Percentiles rank a stretch among this genome's conserved stretches.
These are phyloP conservation scores for Candida rishiriensis DNA, from an alignment of 805 yeast species.

Conservation along the genomic window DNA sequence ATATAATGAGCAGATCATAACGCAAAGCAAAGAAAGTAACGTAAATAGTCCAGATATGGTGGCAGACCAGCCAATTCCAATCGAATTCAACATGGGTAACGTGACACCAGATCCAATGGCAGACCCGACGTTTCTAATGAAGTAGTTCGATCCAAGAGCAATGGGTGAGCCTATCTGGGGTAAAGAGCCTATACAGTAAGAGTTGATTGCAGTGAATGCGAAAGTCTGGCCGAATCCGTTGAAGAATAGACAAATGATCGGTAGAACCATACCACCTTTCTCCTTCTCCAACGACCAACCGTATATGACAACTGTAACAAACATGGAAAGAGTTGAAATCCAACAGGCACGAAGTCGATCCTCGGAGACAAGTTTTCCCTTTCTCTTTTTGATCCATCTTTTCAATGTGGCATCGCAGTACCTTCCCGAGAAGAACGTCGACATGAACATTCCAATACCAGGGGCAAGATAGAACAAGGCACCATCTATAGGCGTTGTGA, in stretches of 20 bases:
- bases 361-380: constrained; percentile 43
- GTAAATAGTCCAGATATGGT: constrained; percentile 36
- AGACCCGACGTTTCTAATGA: constrained; percentile 42
- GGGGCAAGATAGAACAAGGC: constrained; percentile 52
- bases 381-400: constrained; percentile 33
- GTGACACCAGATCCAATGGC: constrained; percentile 47
- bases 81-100: constrained; percentile 37
- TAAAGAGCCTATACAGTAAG: constrained; percentile 54
- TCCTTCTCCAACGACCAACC: constrained; percentile 47
- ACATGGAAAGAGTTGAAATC: constrained; percentile 36
- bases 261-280: constrained; percentile 49
- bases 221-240: constrained; percentile 47
- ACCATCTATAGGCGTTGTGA: constrained; percentile 43
- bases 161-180: constrained; percentile 46
- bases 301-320: constrained; percentile 39
- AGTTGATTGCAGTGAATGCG: constrained; percentile 45
- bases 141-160: constrained; percentile 48
- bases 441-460: constrained; percentile 45
- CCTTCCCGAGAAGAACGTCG: constrained; percentile 46
- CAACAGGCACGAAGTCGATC: constrained; percentile 40
- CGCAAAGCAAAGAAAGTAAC: constrained; percentile 2
- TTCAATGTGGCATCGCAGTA: constrained; percentile 44
- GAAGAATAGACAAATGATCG: constrained; percentile 41
- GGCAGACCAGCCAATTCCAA: constrained; percentile 53
- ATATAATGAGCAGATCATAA: constrained; percentile 1